Percentiles rank a stretch among this genome's conserved stretches.
Conservation (phyloP, 345 rosid genomes). For the Euclidium syriacum region DNA sequence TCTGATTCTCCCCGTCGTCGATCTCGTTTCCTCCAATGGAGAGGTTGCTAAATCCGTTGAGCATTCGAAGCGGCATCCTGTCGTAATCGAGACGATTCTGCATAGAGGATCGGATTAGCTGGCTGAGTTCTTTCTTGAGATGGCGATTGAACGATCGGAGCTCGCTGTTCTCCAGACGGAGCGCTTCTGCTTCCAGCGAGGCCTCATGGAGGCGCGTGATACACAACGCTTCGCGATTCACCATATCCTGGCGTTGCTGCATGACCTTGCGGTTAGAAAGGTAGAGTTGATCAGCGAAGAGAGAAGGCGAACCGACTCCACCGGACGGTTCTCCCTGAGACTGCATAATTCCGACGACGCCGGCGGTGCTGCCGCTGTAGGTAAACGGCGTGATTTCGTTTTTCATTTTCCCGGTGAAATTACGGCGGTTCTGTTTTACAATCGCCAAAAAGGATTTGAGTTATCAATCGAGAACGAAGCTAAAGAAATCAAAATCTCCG, state of each 20-base stretch:
- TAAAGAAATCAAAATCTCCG: neutral
- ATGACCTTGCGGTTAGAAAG: slow-evolving; percentile 30
- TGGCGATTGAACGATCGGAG: slow-evolving; percentile 58
- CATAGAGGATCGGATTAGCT: slow-evolving; percentile 45
- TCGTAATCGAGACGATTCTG: slow-evolving; percentile 24
- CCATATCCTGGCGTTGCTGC: slow-evolving; percentile 56
- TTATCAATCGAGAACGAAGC: neutral
- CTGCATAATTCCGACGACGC: slow-evolving; percentile 1
- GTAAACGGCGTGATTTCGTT: slow-evolving; percentile 38
- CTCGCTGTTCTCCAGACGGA: slow-evolving; percentile 57
- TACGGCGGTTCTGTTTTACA: neutral
- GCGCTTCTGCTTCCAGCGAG: slow-evolving; percentile 44
- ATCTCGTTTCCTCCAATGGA: slow-evolving; percentile 26
- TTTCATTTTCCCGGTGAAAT: slow-evolving; percentile 13
- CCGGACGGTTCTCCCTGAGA: slow-evolving; percentile 13
- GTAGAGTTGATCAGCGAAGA: slow-evolving; percentile 39
- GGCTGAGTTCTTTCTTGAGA: slow-evolving; percentile 33
- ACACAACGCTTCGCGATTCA: slow-evolving; percentile 66
- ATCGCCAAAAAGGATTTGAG: neutral
- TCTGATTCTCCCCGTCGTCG: slow-evolving; percentile 29
- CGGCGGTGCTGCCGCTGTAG: slow-evolving; percentile 19
- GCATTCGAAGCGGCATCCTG: slow-evolving; percentile 29
- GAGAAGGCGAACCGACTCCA: slow-evolving; percentile 15
- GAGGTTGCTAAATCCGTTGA: slow-evolving; percentile 25
- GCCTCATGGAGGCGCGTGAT: slow-evolving; percentile 53